phyloP scores from a whole-genome alignment of 495 filamentous ascomycete genomes.

The Neurospora sp. region DNA sequence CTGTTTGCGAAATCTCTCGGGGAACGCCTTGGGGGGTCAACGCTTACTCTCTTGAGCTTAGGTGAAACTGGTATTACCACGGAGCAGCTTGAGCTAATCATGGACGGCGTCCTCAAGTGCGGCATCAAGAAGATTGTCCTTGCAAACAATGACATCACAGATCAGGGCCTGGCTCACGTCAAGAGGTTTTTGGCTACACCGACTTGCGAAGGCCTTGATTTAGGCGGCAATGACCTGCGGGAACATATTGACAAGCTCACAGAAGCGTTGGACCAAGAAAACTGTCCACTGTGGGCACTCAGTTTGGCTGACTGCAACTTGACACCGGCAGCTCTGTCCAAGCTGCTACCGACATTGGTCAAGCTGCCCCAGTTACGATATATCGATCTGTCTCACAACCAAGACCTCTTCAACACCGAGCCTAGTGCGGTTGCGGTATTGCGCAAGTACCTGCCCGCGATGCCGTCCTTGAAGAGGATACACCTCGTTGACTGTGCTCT shows the following conservation, averaged over 20 bases:
- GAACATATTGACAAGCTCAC: slow-evolving; percentile 61
- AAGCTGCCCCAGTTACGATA: slow-evolving; percentile 71
- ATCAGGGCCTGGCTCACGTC: slow-evolving; percentile 64
- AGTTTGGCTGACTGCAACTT: slow-evolving; percentile 85
- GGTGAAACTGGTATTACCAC: slow-evolving; percentile 64
- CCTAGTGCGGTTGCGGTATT: slow-evolving; percentile 69
- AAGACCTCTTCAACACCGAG: slow-evolving; percentile 59
- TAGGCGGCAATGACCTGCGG: slow-evolving; percentile 79
- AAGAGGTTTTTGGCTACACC: slow-evolving; percentile 61
- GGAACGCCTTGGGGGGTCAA: slow-evolving; percentile 62
- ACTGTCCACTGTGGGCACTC: slow-evolving; percentile 61
- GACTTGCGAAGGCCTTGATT: slow-evolving; percentile 77
- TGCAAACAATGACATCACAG: slow-evolving; percentile 67
- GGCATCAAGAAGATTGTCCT: slow-evolving; percentile 69
- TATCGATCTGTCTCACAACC: slow-evolving; percentile 86
- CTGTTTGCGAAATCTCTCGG: slow-evolving; percentile 65
- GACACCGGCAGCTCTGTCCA: slow-evolving; percentile 55
- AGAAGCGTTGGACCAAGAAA: slow-evolving; percentile 48
- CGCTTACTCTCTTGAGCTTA: slow-evolving; percentile 76
- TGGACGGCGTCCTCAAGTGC: slow-evolving; percentile 65
- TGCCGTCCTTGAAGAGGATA: slow-evolving; percentile 71
- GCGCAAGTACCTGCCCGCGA: slow-evolving; percentile 73
- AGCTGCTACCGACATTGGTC: slow-evolving; percentile 64
- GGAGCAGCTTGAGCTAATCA: slow-evolving; percentile 58
- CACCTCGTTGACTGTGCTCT: slow-evolving; percentile 84